Conservation (phyloP, 1,284 basidiomycete species). For the Waitea zeae region DNA sequence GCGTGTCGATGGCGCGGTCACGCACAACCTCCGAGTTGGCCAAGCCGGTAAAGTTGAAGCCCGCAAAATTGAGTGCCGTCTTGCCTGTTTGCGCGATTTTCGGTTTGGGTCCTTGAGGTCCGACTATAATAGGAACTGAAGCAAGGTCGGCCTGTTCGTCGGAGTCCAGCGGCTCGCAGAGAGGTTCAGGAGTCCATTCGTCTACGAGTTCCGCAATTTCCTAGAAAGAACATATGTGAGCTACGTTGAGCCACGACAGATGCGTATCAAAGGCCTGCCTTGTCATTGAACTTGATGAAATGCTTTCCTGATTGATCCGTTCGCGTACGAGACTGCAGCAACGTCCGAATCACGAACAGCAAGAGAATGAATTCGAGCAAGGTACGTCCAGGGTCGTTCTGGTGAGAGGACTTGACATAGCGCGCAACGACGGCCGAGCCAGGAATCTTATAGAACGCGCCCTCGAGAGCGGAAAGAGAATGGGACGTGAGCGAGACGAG, state of each 20-base stretch:
- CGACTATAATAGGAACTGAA: slow-evolving; percentile 65
- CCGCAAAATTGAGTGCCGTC: slow-evolving; percentile 76
- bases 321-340: slow-evolving; percentile 80
- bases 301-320: slow-evolving; percentile 76
- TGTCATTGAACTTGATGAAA: slow-evolving; percentile 82
- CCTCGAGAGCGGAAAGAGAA: slow-evolving; percentile 34
- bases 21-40: slow-evolving; percentile 82
- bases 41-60: slow-evolving; percentile 87
- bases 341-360: slow-evolving; percentile 78
- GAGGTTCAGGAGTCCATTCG: slow-evolving; percentile 86
- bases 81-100: slow-evolving; percentile 63
- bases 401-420: slow-evolving; percentile 82
- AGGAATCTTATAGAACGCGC: slow-evolving; percentile 58
- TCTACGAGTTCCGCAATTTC: slow-evolving; percentile 95
- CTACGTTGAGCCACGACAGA: neutral
- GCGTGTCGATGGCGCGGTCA: slow-evolving; percentile 67
- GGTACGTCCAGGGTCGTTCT: slow-evolving; percentile 84
- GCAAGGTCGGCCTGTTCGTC: slow-evolving; percentile 56
- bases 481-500: slow-evolving; percentile 41
- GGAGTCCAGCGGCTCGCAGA: slow-evolving; percentile 45
- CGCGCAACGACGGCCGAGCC: slow-evolving; percentile 83
- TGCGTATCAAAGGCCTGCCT: slow-evolving; percentile 31
- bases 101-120: slow-evolving; percentile 72
- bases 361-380: slow-evolving; percentile 83
- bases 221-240: slow-evolving; percentile 22